Conservation (phyloP, 495 filamentous ascomycete species). For the Penicillium atrosanguineum region DNA sequence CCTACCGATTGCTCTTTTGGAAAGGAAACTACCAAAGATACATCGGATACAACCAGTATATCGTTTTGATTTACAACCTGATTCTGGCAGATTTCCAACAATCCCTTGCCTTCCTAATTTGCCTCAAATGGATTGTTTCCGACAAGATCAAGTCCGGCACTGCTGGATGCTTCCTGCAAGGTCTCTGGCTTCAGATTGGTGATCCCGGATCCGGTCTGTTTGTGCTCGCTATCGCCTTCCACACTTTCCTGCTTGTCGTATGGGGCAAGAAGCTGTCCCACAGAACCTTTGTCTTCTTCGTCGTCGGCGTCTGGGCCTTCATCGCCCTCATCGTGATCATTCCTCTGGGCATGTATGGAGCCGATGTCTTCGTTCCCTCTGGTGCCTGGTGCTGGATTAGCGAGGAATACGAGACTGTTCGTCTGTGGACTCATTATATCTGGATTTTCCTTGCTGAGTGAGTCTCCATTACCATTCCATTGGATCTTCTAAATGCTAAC, state of each 20-base stretch:
- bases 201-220: conserved; percentile 70
- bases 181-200: conserved; percentile 67
- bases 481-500: not conserved
- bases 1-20: conserved; percentile 58
- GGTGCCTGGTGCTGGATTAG: conserved; percentile 75
- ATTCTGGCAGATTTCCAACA: conserved; percentile 73
- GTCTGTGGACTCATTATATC: conserved; percentile 73
- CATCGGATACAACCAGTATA: conserved; percentile 66
- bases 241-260: conserved; percentile 66
- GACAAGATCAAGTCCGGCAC: conserved; percentile 56
- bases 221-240: conserved; percentile 65
- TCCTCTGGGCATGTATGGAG: conserved; percentile 51
- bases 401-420: conserved; percentile 54
- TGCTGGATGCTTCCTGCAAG: conserved; percentile 65
- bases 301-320: conserved; percentile 58
- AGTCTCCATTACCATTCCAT: not conserved
- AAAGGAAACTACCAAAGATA: conserved; percentile 43
- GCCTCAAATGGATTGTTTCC: conserved; percentile 55
- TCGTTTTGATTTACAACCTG: conserved; percentile 71
- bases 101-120: conserved; percentile 64
- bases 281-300: conserved; percentile 46
- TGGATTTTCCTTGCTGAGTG: conserved; percentile 70
- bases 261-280: conserved; percentile 56
- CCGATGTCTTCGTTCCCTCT: conserved; percentile 59
- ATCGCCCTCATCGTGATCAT: conserved; percentile 55